Evolutionary conservation across 768 basidiomycete genomes (phyloP), one percentile per base, ranked within the genome.

Genomic region (Daedaleopsis sinensis): DNA sequence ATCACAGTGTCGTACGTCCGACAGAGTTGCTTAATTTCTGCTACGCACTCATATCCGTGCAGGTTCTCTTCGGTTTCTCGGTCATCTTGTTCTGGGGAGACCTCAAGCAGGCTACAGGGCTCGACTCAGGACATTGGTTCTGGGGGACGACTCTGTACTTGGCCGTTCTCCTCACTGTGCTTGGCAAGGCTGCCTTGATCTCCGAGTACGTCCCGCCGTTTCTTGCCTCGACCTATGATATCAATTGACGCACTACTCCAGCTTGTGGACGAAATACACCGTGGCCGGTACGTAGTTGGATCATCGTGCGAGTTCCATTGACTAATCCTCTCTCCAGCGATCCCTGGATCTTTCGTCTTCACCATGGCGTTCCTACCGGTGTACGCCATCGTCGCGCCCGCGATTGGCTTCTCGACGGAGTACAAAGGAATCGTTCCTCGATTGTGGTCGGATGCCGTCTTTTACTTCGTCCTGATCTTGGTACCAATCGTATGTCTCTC

Each of bases 261-360:
- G 96, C 68, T 76, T 99, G n/a, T 99, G 97, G 97, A 99, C 97
- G 0, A 98, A 98, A 72, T 99, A 98, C 70, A 98, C 96, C 13
- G 92, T 98, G 51, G 94, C 93, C 43, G 90, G 90, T 90, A 69
- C 15, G 18, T 32, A 24, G 16, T 47, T 16, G n/a, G 19, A 37
- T 19, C 5, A 11, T 19, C 10, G 43, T 19, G 27, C 27, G 27
- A 32, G 3, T 32, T 32, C 7, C 47, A 16, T 21, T 18, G 24
- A 47, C 38, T 4, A 50, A 32, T 27, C 7, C 15, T 37, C 8
- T 35, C 55, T 52, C 24, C 69, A 88, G 96, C 97, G 12, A 99
- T 99, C 53, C 97, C 96, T 2, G 97, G 97, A 19, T 98, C 97
- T 3, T 97, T 98, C 72, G 73, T 90, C 38, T 96, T 98, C 77